phyloP scores from a whole-genome alignment of 257 asterid species.

The Orobanche coerulescens region DNA sequence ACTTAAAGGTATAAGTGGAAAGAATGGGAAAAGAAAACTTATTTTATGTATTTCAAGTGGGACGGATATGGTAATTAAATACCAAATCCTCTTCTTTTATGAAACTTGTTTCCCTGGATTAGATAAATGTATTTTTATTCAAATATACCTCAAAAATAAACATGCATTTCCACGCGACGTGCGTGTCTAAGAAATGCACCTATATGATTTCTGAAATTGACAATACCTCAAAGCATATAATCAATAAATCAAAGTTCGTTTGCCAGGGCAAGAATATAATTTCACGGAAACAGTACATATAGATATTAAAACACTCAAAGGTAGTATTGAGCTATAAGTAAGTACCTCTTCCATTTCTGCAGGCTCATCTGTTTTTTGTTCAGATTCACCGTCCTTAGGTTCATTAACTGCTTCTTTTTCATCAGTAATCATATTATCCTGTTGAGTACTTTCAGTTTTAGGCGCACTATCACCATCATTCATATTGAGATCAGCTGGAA shows the following conservation, averaged over 20 bases:
- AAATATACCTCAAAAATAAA: no score
- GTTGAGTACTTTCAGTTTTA: constrained; percentile 35
- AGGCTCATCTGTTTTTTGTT: constrained; percentile 44
- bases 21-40: no score
- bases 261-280: neutral
- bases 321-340: neutral
- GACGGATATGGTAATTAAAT: no score
- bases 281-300: neutral
- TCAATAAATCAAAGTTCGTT: neutral
- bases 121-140: no score
- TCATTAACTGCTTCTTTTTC: constrained; percentile 36
- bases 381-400: constrained; percentile 36
- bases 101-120: no score
- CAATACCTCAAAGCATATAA: neutral
- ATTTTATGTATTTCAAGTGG: no score
- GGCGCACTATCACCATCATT: constrained; percentile 34
- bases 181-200: neutral
- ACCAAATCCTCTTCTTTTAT: no score
- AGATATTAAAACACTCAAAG: neutral
- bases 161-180: neutral
- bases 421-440: constrained; percentile 54
- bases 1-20: no score
- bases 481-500: constrained; percentile 73
- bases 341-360: constrained; percentile 83
- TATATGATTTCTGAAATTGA: neutral